Evolutionary conservation across 495 filamentous ascomycete genomes (phyloP), one percentile per base, ranked within the genome.

Genomic region (Penicillium parvum): DNA sequence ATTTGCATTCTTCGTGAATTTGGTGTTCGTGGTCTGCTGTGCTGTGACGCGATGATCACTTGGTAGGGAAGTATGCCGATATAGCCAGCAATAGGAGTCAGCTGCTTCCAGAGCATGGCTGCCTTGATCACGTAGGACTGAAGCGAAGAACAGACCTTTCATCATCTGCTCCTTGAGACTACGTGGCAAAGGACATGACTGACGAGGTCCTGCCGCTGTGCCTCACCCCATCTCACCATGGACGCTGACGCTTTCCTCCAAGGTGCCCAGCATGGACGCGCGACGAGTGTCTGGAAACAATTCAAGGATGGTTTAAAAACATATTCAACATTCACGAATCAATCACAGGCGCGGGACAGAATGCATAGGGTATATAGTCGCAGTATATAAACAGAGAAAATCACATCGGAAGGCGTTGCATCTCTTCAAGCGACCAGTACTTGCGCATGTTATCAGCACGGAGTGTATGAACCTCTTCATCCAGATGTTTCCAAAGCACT

Each of bases 371-470:
- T 25, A 25, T 37, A 23, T 16, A 17, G 3, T 15, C 17, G 17
- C 18, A 42, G 19, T 14, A 7, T 7, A 33, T 10, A 25, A 15
- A 4, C 3, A 7, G 18, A 32, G 10, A 32, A 7, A 7, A 49
- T 60, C 42, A 90, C 64, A 89, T 85, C 2, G 82, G 83, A 61
- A 96, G 73, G 28, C 66, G 52, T 57, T 65, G 72, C 66, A 96
- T 83, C 71, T 95, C 90, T 41, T 84, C 78, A 28, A 79, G 19
- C 1, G 72, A 83, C 87, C 88, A 96, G 62, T 84, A 88, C 53
- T 75, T 79, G 54, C 88, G 73, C 90, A 96, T 95, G 60, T 89
- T 91, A 57, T 92, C 86, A 32, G 88, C 85, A 4, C 77, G 74
- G 3, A 91, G 60, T 20, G 79, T 75, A 51, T 69, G 49, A 4